A percentile compares a stretch with the other conserved stretches of the same genome.
Conservation (phyloP, 176 grass and related monocot genomes). For the Metroxylon sagu region DNA sequence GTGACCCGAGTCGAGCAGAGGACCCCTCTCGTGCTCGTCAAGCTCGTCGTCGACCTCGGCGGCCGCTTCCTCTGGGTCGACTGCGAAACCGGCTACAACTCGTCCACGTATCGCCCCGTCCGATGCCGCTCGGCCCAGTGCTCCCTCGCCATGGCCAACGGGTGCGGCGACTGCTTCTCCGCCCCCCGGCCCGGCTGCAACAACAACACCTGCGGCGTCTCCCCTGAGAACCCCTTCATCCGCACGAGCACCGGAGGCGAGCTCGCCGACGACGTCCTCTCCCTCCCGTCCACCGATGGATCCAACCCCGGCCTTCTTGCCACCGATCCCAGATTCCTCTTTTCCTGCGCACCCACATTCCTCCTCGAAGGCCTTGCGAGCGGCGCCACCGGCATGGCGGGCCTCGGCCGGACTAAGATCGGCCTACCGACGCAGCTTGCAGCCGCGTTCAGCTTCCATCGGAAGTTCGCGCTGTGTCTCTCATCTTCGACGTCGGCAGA, state of each 20-base stretch:
- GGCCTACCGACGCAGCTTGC: constrained; percentile 53
- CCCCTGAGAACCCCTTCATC: constrained; percentile 42
- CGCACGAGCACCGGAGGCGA: constrained; percentile 26
- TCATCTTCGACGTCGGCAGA: background rate
- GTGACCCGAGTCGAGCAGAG: constrained; percentile 37
- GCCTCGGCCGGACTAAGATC: constrained; percentile 45
- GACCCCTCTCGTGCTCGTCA: constrained; percentile 34
- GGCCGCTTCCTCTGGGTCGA: constrained; percentile 51
- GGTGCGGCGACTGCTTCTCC: constrained; percentile 32
- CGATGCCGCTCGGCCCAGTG: constrained; percentile 39
- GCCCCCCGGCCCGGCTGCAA: constrained; percentile 32
- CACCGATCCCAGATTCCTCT: constrained; percentile 34
- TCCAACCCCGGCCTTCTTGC: constrained; percentile 28
- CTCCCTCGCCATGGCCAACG: constrained; percentile 17
- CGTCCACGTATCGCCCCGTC: constrained; percentile 42
- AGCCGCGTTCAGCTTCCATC: constrained; percentile 40
- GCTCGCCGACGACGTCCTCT: constrained; percentile 42
- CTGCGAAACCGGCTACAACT: constrained; percentile 48
- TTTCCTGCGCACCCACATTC: constrained; percentile 41
- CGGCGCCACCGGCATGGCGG: constrained; percentile 36
- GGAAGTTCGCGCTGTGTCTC: constrained; percentile 62
- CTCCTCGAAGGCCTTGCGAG: constrained; percentile 31
- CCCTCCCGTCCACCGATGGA: constrained; percentile 41
- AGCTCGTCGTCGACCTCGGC: constrained; percentile 45
- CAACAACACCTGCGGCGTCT: constrained; percentile 52